Base-by-base conservation (phyloP, 2,329 filamentous ascomycete genomes). In the Exophiala oligosperma region DNA sequence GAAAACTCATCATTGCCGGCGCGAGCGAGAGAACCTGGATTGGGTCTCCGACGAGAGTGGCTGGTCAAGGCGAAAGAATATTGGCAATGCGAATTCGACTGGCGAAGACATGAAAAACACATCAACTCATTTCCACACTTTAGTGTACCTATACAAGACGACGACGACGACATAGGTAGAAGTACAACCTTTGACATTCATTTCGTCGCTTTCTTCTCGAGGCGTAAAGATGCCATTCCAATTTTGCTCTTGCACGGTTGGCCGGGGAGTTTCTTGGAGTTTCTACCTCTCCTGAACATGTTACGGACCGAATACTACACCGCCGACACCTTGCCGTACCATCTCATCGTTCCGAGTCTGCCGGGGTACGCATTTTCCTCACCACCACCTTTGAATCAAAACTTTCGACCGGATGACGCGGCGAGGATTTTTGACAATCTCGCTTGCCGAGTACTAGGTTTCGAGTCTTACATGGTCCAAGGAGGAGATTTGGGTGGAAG, bases 401-500 rank as follows among this genome's bases (percentile, higher is more conserved):
- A 83, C 61, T 82, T 78, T 62, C 68, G 63, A 0, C 58, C 72
- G 0, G 61, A 68, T 0, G 75, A 78, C 48, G 74, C 71, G 26
- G 75, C 79, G 0, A 68, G 72, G 1, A 68, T 81, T 6, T 71
- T 84, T 50, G 73, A 85, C 68, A 72, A 76, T 21, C 63, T 85
- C 2, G 81, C 85, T 76, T 59, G 17, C 17, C 78, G 1, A 43
- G 72, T 72, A 0, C 74, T 86, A 2, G 83, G 83, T 0, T 83
- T 85, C 48, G 73, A 71, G 1, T 78, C 77, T 2, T 86, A 86
- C 60, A 68, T 84, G 8, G 75, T 75, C 0, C 82, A 85, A 67
- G 84, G 84, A 7, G 84, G 83, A 2, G 84, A 87, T 63, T 71
- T 86, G 1, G 80, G 82, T 2, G 75, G 73, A 44, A 67, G 72